A percentile compares a stretch with the other conserved stretches of the same genome.
Evolutionary conservation across 1,139 yeast species (phyloP).

Genomic region (Suhomyces kunorum): DNA sequence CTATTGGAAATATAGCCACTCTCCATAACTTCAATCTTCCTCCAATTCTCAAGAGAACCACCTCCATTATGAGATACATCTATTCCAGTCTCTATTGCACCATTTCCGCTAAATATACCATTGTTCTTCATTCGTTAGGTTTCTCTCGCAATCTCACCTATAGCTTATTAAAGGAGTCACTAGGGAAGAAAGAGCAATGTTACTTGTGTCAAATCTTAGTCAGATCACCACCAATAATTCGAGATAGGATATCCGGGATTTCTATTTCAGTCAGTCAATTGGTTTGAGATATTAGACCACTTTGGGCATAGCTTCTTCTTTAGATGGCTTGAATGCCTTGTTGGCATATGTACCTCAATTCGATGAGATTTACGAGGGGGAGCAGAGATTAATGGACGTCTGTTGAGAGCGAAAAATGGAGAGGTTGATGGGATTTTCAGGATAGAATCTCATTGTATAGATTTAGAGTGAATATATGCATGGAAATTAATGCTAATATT

Average conservation of each 20-base stretch:
- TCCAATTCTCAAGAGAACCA: slow-evolving; percentile 15
- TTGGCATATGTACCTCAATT: slow-evolving; percentile 2
- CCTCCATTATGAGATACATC: neutral
- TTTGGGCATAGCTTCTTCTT: neutral
- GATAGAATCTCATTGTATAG: no score
- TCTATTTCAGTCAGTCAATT: neutral
- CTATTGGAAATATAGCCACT: slow-evolving; percentile 24
- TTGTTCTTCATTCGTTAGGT: neutral
- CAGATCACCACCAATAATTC: slow-evolving; percentile 6
- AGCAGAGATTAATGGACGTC: slow-evolving; percentile 3
- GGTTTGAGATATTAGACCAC: neutral
- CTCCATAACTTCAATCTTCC: slow-evolving; percentile 18
- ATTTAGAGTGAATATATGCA: no score
- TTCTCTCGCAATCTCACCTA: neutral
- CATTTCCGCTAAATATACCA: neutral
- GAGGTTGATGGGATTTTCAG: neutral
- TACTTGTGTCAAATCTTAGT: slow-evolving; percentile 27
- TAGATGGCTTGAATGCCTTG: slow-evolving; percentile 2
- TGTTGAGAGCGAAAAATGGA: neutral
- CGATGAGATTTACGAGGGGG: slow-evolving; percentile 1
- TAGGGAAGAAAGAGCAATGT: slow-evolving; percentile 17
- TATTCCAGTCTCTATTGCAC: neutral
- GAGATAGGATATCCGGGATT: neutral
- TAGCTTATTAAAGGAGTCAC: neutral
- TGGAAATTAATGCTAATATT: no score